Percentiles rank a stretch among this genome's conserved stretches.
These are phyloP conservation scores for Geotrichum reessii DNA, from an alignment of 1,139 yeast species.

Conservation along the genomic window DNA sequence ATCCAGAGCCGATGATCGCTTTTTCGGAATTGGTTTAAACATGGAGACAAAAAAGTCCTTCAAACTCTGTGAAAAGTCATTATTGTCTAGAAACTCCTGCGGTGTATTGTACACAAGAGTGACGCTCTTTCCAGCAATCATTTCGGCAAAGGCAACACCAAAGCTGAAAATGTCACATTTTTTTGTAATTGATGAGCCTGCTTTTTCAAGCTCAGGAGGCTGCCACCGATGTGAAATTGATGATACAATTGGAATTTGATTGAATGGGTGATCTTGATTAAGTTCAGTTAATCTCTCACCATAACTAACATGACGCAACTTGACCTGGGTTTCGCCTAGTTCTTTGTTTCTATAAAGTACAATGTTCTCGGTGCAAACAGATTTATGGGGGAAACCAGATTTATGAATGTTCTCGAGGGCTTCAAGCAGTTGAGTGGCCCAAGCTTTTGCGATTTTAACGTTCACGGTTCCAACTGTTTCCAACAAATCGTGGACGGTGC, in stretches of 20 bases:
- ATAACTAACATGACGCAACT: constrained; percentile 63
- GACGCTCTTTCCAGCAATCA: constrained; percentile 61
- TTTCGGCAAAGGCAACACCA: constrained; percentile 70
- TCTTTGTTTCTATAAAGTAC: constrained; percentile 46
- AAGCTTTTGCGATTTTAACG: constrained; percentile 71
- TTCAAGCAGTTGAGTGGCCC: constrained; percentile 84
- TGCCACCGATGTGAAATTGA: constrained; percentile 46
- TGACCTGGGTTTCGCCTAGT: constrained; percentile 53
- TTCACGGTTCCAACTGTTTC: constrained; percentile 64
- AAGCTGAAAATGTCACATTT: constrained; percentile 92
- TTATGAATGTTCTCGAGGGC: constrained; percentile 80
- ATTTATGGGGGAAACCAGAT: constrained; percentile 68
- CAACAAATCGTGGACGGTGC: constrained; percentile 59
- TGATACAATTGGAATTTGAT: constrained; percentile 32
- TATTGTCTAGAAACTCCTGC: constrained; percentile 49
- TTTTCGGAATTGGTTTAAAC: constrained; percentile 60
- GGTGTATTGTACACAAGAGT: constrained; percentile 55
- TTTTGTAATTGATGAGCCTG: constrained; percentile 46
- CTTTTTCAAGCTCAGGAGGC: constrained; percentile 64
- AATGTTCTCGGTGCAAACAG: constrained; percentile 59
- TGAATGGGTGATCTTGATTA: constrained; percentile 38
- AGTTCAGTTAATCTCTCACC: constrained; percentile 62
- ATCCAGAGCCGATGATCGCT: constrained; percentile 77
- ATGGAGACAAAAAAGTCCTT: constrained; percentile 62
- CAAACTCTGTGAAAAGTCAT: constrained; percentile 49